Base-by-base conservation (phyloP, 768 basidiomycete species). In the Lentinula boryana region DNA sequence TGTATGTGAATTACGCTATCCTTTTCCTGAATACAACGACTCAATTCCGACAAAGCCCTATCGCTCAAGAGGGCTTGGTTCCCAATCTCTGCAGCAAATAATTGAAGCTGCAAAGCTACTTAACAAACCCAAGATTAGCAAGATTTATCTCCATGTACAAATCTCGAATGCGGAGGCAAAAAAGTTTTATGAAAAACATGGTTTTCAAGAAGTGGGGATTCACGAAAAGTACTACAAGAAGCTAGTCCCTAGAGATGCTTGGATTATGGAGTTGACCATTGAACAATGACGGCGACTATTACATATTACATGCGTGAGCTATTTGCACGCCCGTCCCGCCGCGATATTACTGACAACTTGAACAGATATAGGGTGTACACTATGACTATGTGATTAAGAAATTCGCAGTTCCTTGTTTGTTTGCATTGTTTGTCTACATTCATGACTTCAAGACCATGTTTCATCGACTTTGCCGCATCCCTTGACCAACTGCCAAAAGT, bases 171-270 rank as follows among this genome's bases (percentile, higher is more conserved):
- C 72, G 35, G 83, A 80, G 15, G 93, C 90, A 27, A 92, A 88
- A 74, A 76, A 72, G 58, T 95, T 95, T 72, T 95, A 95, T 71
- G 89, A 92, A 73, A 78, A 80, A 48, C 87, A 93, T 66, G 93
- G 89, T 7, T 95, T 95, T 77, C 76, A 73, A 58, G 86, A 91
- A 71, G 76, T 82, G 21, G 80, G 79, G 21, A 64, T 88, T 33
- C 83, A 88, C 58, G 76, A 87, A 67, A 80, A 84, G 63, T 95
- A 95, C 74, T 95, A 95, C 83, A 93, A 92, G 75, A 95, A 92
- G 72, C 91, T 95, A 60, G 77, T 73, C 32, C 93, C 93, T 27
- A 84, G 83, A 63, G 89, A 88, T 68, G 93, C 93, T 21, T 95
- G 93, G 93, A 78, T 95, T 62, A 79, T 95, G 56, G 89, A 95